Evolutionary conservation across 345 rosid species (phyloP).

Genomic region (Toxicodendron radicans): DNA sequence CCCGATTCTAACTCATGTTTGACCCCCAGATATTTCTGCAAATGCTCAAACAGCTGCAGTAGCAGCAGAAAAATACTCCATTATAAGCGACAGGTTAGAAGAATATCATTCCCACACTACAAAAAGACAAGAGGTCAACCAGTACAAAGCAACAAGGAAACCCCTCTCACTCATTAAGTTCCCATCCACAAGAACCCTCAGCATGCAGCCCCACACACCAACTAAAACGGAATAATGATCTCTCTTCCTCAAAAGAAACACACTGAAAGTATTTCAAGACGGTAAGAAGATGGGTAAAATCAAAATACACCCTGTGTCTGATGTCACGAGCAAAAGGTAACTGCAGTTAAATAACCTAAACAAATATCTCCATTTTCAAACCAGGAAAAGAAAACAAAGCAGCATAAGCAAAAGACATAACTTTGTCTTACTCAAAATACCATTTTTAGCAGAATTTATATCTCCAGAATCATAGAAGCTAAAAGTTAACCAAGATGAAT

Average conservation of each 20-base stretch:
- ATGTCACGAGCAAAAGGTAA: no score
- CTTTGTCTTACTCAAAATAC: neutral
- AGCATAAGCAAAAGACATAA: neutral
- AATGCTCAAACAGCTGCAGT: slow-evolving; percentile 65
- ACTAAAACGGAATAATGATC: neutral
- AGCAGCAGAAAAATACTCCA: slow-evolving; percentile 11
- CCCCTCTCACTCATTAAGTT: neutral
- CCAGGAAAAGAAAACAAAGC: neutral
- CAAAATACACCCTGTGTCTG: no score
- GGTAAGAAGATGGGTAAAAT: no score
- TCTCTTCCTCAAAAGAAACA: neutral
- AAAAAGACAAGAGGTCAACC: neutral
- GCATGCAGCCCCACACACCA: neutral
- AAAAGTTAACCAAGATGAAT: slow-evolving; percentile 6
- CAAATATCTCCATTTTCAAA: neutral
- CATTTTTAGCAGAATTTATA: neutral
- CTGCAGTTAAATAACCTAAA: neutral
- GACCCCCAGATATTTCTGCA: slow-evolving; percentile 77
- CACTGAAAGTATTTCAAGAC: no score
- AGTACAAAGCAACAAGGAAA: neutral
- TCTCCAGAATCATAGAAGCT: neutral
- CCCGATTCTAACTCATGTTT: slow-evolving; percentile 82
- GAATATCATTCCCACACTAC: neutral
- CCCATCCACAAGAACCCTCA: neutral
- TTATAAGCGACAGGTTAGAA: neutral